Conservation (phyloP, 139 green algal genomes). For the Chlorella sp. region DNA sequence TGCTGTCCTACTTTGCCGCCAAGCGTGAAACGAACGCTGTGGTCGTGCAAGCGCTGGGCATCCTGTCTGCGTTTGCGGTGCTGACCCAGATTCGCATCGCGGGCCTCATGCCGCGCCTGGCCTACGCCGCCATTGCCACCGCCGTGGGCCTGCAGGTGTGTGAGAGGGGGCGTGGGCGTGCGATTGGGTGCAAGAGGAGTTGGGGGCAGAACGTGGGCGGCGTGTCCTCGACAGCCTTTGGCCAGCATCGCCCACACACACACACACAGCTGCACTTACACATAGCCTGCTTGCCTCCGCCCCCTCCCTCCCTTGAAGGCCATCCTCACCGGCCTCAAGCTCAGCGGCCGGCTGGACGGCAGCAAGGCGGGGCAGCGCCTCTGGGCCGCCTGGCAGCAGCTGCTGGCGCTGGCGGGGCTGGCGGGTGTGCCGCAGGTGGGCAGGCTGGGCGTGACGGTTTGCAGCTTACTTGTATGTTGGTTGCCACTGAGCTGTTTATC, state of each 20-base stretch:
- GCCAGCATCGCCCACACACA: too few species aligned
- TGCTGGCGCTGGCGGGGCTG: constrained; percentile 65
- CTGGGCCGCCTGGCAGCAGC: constrained; percentile 70
- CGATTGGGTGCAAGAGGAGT: too few species aligned
- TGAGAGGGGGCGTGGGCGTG: too few species aligned
- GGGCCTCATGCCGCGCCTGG: constrained; percentile 40
- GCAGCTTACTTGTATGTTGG: too few species aligned
- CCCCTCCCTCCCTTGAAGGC: not conserved
- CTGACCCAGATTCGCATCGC: constrained; percentile 61
- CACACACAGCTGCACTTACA: too few species aligned
- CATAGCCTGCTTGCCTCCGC: not conserved
- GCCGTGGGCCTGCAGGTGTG: constrained; percentile 25
- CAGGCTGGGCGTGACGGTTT: not conserved
- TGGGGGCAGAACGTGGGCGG: too few species aligned
- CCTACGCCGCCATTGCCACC: constrained; percentile 10
- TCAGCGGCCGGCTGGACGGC: constrained; percentile 35
- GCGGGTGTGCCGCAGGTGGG: constrained; percentile 75
- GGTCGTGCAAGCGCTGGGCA: constrained; percentile 78
- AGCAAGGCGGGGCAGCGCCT: constrained; percentile 10
- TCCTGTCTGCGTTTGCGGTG: constrained; percentile 77
- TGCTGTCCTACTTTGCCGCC: constrained; percentile 80
- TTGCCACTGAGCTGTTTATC: too few species aligned
- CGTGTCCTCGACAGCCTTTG: too few species aligned
- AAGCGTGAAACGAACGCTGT: constrained; percentile 72
- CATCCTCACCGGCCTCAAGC: constrained; percentile 42